Evolutionary conservation across 192 early-diverging fungal genomes (phyloP).

Genomic region (Radiomyces spectabilis): DNA sequence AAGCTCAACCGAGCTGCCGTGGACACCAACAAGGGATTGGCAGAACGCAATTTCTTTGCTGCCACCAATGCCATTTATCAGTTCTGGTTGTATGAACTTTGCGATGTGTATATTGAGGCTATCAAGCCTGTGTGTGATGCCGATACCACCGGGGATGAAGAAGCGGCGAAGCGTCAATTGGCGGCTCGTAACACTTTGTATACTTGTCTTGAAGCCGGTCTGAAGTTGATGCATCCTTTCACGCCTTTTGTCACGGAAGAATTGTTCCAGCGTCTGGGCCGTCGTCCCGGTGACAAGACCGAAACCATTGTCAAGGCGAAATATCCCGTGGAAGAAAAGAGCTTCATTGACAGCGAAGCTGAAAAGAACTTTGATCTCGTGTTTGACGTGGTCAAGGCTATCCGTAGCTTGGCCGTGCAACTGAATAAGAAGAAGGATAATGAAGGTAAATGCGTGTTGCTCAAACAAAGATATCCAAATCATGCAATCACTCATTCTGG

Average conservation of each 20-base stretch:
- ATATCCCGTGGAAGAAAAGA: slow-evolving; percentile 47
- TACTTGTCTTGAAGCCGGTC: slow-evolving; percentile 87
- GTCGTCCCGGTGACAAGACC: slow-evolving; percentile 60
- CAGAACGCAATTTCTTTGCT: slow-evolving; percentile 85
- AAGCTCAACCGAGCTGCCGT: slow-evolving; percentile 78
- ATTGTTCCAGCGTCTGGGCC: slow-evolving; percentile 91
- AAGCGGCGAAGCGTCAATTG: slow-evolving; percentile 31
- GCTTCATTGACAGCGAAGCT: slow-evolving; percentile 55
- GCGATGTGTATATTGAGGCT: slow-evolving; percentile 93
- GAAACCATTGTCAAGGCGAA: slow-evolving; percentile 66
- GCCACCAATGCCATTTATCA: slow-evolving; percentile 82
- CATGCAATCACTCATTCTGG: too few relatives aligned
- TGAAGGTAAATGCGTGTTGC: not conserved
- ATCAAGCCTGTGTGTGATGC: slow-evolving; percentile 86
- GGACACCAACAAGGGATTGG: slow-evolving; percentile 69
- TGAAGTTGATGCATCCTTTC: slow-evolving; percentile 93
- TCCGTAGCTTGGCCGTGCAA: slow-evolving; percentile 69
- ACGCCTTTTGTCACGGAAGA: slow-evolving; percentile 99
- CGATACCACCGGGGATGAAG: slow-evolving; percentile 41
- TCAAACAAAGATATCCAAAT: too few relatives aligned
- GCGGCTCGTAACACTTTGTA: slow-evolving; percentile 85
- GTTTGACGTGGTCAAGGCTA: slow-evolving; percentile 66
- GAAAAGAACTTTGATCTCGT: slow-evolving; percentile 77
- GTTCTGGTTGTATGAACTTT: slow-evolving; percentile 97
- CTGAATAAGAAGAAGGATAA: slow-evolving; percentile 67